A percentile compares a stretch with the other conserved stretches of the same genome.
Conservation (phyloP, 805 yeast species). For the Cyberlindnera mrakii region DNA sequence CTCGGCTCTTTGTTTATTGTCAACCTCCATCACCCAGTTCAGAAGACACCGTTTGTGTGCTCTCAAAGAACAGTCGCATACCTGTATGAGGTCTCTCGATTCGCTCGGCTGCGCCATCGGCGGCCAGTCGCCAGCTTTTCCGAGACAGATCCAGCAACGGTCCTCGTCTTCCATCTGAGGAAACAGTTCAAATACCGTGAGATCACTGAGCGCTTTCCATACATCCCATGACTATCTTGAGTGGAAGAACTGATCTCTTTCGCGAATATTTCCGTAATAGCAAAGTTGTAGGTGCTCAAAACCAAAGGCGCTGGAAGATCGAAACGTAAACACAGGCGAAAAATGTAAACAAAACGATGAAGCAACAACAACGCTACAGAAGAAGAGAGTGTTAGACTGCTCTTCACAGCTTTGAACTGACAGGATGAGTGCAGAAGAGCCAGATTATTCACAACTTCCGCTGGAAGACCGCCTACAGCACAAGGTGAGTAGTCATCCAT, state of each 20-base stretch:
- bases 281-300: no score
- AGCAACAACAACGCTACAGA: no score
- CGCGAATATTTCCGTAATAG: no score
- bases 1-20: slow-evolving; percentile 3
- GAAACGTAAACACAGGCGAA: not conserved
- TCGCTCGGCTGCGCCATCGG: slow-evolving; percentile 21
- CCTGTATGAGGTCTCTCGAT: slow-evolving; percentile 30
- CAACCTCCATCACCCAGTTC: slow-evolving; percentile 30
- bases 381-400: no score
- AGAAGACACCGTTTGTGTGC: slow-evolving; percentile 33
- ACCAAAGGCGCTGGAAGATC: not conserved
- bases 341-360: no score
- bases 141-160: slow-evolving; percentile 18
- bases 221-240: no score
- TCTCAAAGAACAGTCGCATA: slow-evolving; percentile 31
- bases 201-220: not conserved
- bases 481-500: slow-evolving; percentile 35
- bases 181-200: not conserved
- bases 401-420: no score
- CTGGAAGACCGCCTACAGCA: slow-evolving; percentile 34
- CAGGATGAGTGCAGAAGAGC: slow-evolving; percentile 13
- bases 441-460: slow-evolving; percentile 19
- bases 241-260: no score
- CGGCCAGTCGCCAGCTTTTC: slow-evolving; percentile 10
- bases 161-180: slow-evolving; percentile 2